Evolutionary conservation across 129 eudicot species (phyloP), one percentile per base, ranked within the genome.

Genomic region (Scalesia atractyloides): DNA sequence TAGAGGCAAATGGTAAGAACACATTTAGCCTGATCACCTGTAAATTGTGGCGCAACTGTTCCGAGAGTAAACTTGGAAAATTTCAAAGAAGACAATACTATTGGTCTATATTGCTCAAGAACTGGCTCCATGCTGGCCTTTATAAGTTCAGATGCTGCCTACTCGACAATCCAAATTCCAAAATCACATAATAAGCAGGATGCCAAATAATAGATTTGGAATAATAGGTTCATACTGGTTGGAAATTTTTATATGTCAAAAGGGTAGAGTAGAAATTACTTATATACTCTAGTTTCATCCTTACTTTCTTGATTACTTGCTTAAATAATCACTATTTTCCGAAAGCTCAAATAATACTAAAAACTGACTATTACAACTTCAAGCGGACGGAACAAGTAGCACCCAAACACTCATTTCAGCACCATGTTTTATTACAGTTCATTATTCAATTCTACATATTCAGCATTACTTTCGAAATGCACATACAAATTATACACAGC

Each of bases 101-200:
- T 68, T 10, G 97, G 97, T 75, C 92, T 86, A 73, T 93, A 93
- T 77, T 86, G 97, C 82, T 93, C 98, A 51, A 93, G 81, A 72
- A 84, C 39, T 24, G 98, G 98, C 83, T 93, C 98, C 81, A 93
- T 86, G 59, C 72, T 89, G n/a, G 90, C 82, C 90, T 82, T 93
- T 66, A 93, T 87, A 66, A 93, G 89, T 82, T 89, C 98, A 56
- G 97, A 89, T 7, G 98, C 97, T 12, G 98, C 98, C 98, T 93
- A 81, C 48, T 39, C 5, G 15, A 46, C 79, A 75, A 58, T 71
- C 20, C 60, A 76, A 73, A 75, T 51, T 71, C 20, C 64, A 77
- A 73, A 61, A 52, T 50, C 79, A 71, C 22, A 51, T 62, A 59
- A 70, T 65, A 67, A 64, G 44, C 48, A 52, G 26, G 46, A 59